phyloP scores from a whole-genome alignment of 78 protist species.

The Anaeramoeba flamelloides region DNA sequence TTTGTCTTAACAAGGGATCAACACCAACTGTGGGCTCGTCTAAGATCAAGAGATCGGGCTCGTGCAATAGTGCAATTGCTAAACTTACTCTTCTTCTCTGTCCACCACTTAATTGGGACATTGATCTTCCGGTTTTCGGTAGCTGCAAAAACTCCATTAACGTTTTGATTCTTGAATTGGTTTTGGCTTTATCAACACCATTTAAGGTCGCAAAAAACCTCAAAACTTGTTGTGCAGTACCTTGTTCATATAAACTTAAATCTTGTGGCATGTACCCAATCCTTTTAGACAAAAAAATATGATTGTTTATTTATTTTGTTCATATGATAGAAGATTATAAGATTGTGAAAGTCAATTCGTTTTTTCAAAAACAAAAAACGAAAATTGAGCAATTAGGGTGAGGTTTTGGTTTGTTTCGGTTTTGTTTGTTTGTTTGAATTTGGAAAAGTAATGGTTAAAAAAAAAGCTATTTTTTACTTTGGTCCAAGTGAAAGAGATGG shows the following conservation, averaged over 20 bases:
- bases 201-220: constrained; percentile 18
- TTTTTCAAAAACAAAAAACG: too few species aligned
- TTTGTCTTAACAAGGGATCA: constrained; percentile 22
- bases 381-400: too few species aligned
- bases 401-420: too few species aligned
- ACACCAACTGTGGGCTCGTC: constrained; percentile 47
- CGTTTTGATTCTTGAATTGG: neutral
- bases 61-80: constrained; percentile 34
- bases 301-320: too few species aligned
- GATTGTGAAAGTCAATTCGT: too few species aligned
- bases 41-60: constrained; percentile 24
- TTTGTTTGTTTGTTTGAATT: too few species aligned
- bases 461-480: too few species aligned
- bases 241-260: constrained; percentile 23
- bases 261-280: constrained; percentile 47
- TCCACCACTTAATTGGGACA: constrained; percentile 31
- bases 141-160: too few species aligned
- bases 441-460: too few species aligned
- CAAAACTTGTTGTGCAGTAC: constrained; percentile 21
- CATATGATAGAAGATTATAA: too few species aligned
- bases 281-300: too few species aligned
- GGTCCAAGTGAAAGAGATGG: too few species aligned
- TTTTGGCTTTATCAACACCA: constrained; percentile 3
- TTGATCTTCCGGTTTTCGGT: neutral
- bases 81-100: constrained; percentile 38